phyloP scores from a whole-genome alignment of 306 rosid genomes.

The Pyrus pyrifolia region DNA sequence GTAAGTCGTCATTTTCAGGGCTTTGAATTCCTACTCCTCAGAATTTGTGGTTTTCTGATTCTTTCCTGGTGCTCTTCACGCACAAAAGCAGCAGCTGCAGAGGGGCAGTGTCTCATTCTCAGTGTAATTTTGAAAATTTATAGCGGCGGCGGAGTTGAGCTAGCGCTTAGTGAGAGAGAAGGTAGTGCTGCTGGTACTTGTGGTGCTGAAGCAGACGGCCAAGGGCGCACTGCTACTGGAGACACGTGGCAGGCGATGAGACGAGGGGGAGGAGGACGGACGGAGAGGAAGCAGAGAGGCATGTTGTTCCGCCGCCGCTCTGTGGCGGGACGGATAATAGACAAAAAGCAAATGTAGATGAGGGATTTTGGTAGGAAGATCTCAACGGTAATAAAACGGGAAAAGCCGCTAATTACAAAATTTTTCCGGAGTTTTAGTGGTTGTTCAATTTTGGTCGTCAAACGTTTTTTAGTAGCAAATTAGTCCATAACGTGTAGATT shows the following conservation, averaged over 20 bases:
- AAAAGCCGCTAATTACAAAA: not conserved
- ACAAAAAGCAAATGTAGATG: not conserved
- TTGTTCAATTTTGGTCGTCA: not conserved
- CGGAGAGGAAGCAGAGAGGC: conserved; percentile 45
- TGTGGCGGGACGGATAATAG: conserved; percentile 51
- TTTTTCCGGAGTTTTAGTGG: not conserved
- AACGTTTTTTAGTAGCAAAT: no score
- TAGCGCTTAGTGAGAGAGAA: conserved; percentile 26
- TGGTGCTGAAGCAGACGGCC: conserved; percentile 3
- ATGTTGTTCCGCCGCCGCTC: conserved; percentile 1
- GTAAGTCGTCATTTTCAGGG: no score
- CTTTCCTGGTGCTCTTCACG: no score
- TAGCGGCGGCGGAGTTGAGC: conserved; percentile 33
- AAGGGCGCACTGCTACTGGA: conserved; percentile 19
- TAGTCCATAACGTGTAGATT: no score
- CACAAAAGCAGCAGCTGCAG: no score
- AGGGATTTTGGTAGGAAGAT: not conserved
- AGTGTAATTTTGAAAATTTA: no score
- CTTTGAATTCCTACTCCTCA: no score
- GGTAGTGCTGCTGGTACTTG: conserved; percentile 4
- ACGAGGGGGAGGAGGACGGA: conserved; percentile 37
- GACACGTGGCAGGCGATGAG: conserved; percentile 52
- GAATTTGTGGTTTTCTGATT: no score
- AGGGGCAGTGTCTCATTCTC: no score
- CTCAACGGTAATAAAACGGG: not conserved